Evolutionary conservation across 164 flowering plant species (phyloP).

Genomic region (Platanus orientalis): DNA sequence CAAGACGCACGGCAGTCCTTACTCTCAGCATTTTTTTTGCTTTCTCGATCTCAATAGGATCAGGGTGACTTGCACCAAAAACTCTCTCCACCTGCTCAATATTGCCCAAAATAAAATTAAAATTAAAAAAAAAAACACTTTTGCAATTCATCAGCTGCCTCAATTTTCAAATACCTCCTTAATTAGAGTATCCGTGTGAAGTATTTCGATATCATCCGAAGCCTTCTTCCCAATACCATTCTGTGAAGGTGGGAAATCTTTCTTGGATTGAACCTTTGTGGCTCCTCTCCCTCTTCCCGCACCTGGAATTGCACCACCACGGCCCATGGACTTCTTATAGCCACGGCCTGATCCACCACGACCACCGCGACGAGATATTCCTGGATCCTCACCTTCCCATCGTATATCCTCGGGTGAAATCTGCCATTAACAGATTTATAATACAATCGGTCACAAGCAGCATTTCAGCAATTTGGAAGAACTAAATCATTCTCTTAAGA

Average conservation of each 20-base stretch:
- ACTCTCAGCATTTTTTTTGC: slow-evolving; percentile 88
- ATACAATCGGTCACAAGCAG: neutral
- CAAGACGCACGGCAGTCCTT: slow-evolving; percentile 4
- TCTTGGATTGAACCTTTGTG: slow-evolving; percentile 48
- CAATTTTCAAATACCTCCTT: slow-evolving; percentile 57
- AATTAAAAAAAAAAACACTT: neutral
- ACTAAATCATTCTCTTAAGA: neutral
- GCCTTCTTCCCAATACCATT: slow-evolving; percentile 74
- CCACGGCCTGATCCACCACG: slow-evolving; percentile 75
- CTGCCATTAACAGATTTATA: slow-evolving; percentile 27
- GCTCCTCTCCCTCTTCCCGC: slow-evolving; percentile 72
- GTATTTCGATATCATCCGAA: slow-evolving; percentile 69
- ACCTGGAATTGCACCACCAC: slow-evolving; percentile 53
- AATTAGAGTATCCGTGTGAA: slow-evolving; percentile 82
- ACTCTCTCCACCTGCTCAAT: slow-evolving; percentile 70
- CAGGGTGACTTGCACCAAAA: slow-evolving; percentile 56
- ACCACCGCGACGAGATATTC: slow-evolving; percentile 49
- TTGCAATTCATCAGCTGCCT: neutral
- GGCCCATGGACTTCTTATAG: slow-evolving; percentile 48
- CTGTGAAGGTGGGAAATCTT: slow-evolving; percentile 54
- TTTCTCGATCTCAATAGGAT: slow-evolving; percentile 66
- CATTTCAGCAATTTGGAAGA: neutral
- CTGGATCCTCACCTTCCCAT: slow-evolving; percentile 86
- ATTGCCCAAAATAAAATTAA: neutral
- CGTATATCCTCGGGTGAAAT: slow-evolving; percentile 84